Percentiles rank a stretch among this genome's conserved stretches.
Conservation (phyloP, 23 red algal genomes). For the Gracilaria vermiculophylla region DNA sequence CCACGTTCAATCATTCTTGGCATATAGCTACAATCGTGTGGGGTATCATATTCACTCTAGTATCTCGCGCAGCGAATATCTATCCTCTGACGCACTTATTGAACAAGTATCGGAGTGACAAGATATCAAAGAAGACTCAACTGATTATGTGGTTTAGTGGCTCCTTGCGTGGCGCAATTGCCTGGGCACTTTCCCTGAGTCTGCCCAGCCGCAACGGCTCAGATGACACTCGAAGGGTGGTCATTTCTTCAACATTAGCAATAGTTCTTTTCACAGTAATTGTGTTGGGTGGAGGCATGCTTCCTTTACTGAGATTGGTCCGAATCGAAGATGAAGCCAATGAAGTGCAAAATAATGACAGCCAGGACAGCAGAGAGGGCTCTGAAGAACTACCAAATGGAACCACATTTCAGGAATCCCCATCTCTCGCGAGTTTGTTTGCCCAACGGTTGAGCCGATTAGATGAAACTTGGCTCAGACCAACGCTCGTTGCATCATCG, state of each 20-base stretch:
- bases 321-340: slow-evolving; percentile 70
- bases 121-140: slow-evolving; percentile 89
- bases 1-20: slow-evolving; percentile 91
- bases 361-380: background rate
- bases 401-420: background rate
- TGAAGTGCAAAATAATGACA: background rate
- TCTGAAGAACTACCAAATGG: background rate
- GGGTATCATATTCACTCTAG: slow-evolving; percentile 87
- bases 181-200: slow-evolving; percentile 97
- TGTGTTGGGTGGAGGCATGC: slow-evolving; percentile 93
- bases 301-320: slow-evolving; percentile 89
- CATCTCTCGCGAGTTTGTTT: slow-evolving; percentile 9
- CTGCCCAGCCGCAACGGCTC: slow-evolving; percentile 72
- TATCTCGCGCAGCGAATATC: slow-evolving; percentile 88
- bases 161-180: slow-evolving; percentile 89
- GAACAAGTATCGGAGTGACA: slow-evolving; percentile 82
- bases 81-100: slow-evolving; percentile 82
- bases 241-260: slow-evolving; percentile 92
- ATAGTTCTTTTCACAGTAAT: slow-evolving; percentile 99
- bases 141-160: slow-evolving; percentile 99
- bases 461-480: slow-evolving; percentile 63
- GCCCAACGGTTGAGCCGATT: slow-evolving; percentile 16
- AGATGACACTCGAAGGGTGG: slow-evolving; percentile 85
- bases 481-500: slow-evolving; percentile 57
- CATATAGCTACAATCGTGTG: slow-evolving; percentile 82